Evolutionary conservation across 768 basidiomycete species (phyloP), one percentile per base, ranked within the genome.

Genomic region (Tylopilus vinaceipallidus): DNA sequence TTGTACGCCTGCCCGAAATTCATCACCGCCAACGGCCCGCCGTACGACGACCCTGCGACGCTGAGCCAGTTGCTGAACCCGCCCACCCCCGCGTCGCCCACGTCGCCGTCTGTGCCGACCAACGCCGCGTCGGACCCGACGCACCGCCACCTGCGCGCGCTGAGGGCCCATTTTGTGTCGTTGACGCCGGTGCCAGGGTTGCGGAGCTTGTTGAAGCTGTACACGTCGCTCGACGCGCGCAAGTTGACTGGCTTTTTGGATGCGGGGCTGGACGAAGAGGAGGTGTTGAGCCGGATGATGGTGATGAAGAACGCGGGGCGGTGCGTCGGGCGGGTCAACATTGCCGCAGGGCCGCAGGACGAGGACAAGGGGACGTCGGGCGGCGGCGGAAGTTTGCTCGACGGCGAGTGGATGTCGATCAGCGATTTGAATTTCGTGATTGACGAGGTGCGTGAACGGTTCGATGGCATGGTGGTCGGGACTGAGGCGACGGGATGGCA

Each of bases 381-480:
- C 8, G 23, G 54, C 5, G 66, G 72, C 35, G 75, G 76, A 16
- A 75, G 85, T 46, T 67, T 97, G 32, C 73, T 98, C 52, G 88
- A 88, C 53, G 95, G 95, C 2, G 83, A 93, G 63, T 84, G 81
- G 62, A 87, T 91, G 63, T 84, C 86, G 20, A 93, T 89, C 40
- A 94, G 91, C 70, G 95, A 98, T 71, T 70, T 98, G 61, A 95
- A 95, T 70, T 99, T 98, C 63, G 87, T 89, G 49, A 95, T 98
- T 59, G 85, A 94, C 54, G 89, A 93, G 75, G 95, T 93, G 57
- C 60, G 83, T 72, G 29, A 20, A 3, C 10, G 20, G 17, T n/a
- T n/a, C 17, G 13, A 19, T 10, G 35, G 16, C 10, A 2, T 17
- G 30, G 40, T 9, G 16, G n/a, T 27, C 22, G 23, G 22, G 23